These are phyloP conservation scores for Musa itinerans DNA, from an alignment of 176 grass and related monocot genomes.

Conservation along the genomic window DNA sequence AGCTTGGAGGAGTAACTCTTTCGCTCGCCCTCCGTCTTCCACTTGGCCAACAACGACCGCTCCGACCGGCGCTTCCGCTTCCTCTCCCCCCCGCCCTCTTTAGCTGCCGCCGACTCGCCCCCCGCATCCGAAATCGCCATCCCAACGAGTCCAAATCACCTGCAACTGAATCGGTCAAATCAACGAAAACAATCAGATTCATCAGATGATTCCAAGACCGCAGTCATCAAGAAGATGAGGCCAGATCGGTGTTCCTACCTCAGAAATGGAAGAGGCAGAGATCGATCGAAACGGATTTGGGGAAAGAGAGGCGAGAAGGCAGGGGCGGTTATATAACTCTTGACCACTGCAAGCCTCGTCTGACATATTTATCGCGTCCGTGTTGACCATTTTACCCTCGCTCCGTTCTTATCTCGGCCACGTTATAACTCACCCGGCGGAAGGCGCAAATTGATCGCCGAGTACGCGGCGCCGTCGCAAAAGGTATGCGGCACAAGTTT, in stretches of 20 bases:
- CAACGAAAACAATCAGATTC: background rate
- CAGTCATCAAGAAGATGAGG: background rate
- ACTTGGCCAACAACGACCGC: slow-evolving; percentile 25
- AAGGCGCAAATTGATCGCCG: too few species aligned
- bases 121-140: slow-evolving; percentile 42
- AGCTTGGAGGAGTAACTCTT: slow-evolving; percentile 84
- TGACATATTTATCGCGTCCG: too few species aligned
- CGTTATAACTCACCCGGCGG: background rate
- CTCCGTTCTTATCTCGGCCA: background rate
- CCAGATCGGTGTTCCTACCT: background rate
- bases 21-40: slow-evolving; percentile 68
- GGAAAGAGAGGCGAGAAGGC: background rate
- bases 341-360: too few species aligned
- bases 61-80: background rate
- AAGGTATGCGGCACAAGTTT: background rate
- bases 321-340: background rate
- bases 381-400: background rate
- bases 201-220: background rate
- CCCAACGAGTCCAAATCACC: background rate
- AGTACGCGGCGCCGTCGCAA: background rate
- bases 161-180: background rate
- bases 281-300: background rate
- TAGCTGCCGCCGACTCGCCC: slow-evolving; percentile 15
- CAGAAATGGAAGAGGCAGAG: background rate
- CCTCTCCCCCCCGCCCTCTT: slow-evolving; percentile 40